Evolutionary conservation across 2,329 filamentous ascomycete genomes (phyloP).

Genomic region (Aureobasidium sp.): DNA sequence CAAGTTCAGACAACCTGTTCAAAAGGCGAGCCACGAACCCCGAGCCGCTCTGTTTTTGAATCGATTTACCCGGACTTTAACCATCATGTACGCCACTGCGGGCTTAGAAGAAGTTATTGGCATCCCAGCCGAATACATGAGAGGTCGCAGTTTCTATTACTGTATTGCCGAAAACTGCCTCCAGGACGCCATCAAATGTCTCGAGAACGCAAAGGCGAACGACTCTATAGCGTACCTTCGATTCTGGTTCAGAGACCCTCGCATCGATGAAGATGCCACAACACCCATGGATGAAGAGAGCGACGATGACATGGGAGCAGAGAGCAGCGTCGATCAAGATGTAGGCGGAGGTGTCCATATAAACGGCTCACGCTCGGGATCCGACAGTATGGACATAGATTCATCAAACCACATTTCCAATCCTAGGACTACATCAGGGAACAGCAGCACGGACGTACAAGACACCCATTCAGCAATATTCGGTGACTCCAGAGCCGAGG

Average conservation of each 20-base stretch:
- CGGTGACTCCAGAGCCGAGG: constrained; percentile 32
- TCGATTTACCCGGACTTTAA: constrained; percentile 73
- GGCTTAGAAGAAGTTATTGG: constrained; percentile 70
- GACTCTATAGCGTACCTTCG: constrained; percentile 86
- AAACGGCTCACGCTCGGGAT: constrained; percentile 27
- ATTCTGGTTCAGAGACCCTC: constrained; percentile 75
- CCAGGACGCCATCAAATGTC: constrained; percentile 65
- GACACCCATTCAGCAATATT: constrained; percentile 39
- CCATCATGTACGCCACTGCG: constrained; percentile 79
- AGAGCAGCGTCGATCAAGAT: constrained; percentile 41
- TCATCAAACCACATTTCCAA: constrained; percentile 20
- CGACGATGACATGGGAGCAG: constrained; percentile 42
- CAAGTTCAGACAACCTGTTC: constrained; percentile 59
- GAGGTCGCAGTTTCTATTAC: constrained; percentile 77
- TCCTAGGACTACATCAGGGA: constrained; percentile 39
- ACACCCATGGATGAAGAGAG: constrained; percentile 40
- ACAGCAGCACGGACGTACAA: constrained; percentile 34
- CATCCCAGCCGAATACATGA: constrained; percentile 59
- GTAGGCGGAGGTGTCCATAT: constrained; percentile 41
- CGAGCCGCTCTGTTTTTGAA: constrained; percentile 80
- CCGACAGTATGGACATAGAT: constrained; percentile 24
- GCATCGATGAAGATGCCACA: constrained; percentile 43
- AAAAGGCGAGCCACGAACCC: constrained; percentile 60
- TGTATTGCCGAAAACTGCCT: constrained; percentile 75
- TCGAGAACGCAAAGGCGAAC: constrained; percentile 82